These are phyloP conservation scores for Helenozyma baotianmanensis DNA, from an alignment of 805 yeast species.

Conservation along the genomic window DNA sequence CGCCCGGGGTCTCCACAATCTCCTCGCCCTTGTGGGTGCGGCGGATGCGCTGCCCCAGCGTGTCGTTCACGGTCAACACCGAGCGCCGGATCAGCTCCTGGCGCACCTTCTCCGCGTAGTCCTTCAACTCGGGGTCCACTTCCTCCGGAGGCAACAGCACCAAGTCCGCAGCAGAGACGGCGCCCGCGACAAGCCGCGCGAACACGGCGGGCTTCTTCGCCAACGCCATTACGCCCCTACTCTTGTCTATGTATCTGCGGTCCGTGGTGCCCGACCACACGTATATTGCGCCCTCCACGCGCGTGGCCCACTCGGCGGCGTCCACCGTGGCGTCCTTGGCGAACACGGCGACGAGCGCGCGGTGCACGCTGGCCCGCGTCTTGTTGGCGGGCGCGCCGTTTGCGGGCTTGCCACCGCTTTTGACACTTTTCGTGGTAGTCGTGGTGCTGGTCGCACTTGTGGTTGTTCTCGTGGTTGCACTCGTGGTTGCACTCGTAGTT, in stretches of 20 bases:
- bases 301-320: slow-evolving; percentile 44
- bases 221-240: slow-evolving; percentile 62
- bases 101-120: slow-evolving; percentile 66
- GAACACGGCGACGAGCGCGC: slow-evolving; percentile 47
- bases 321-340: slow-evolving; percentile 32
- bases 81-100: slow-evolving; percentile 64
- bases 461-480: no score
- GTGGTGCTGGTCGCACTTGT: no score
- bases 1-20: slow-evolving; percentile 48
- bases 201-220: slow-evolving; percentile 57
- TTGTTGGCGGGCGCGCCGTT: slow-evolving; percentile 23
- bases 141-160: slow-evolving; percentile 69
- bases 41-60: slow-evolving; percentile 56
- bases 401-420: slow-evolving; percentile 3
- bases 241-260: slow-evolving; percentile 57
- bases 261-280: slow-evolving; percentile 27
- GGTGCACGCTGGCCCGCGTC: slow-evolving; percentile 46
- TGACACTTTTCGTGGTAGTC: slow-evolving; percentile 9
- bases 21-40: slow-evolving; percentile 89
- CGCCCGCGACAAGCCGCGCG: slow-evolving; percentile 50
- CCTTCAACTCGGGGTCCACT: slow-evolving; percentile 71
- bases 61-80: slow-evolving; percentile 54
- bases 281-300: slow-evolving; percentile 49
- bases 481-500: no score
- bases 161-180: slow-evolving; percentile 52